Evolutionary conservation across 2,329 filamentous ascomycete species (phyloP), one percentile per base, ranked within the genome.

Genomic region (Fragosphaeria purpurea): DNA sequence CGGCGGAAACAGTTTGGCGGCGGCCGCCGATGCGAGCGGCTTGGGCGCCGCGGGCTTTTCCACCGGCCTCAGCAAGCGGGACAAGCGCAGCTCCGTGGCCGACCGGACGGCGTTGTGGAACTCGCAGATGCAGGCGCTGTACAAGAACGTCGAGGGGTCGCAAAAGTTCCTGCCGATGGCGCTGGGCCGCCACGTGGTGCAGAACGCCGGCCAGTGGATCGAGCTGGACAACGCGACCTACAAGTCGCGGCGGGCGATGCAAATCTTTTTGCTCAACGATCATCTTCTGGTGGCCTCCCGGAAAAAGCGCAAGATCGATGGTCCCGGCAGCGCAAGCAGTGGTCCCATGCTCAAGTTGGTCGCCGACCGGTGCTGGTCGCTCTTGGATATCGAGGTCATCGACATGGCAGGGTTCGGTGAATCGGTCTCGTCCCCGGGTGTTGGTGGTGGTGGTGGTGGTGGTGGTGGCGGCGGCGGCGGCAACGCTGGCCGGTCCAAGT

Each of bases 201-300:
- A 95, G 65, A 91, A 97, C 65, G 95, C 89, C 4, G 86, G 88
- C 1, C 80, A 85, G 45, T 98, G 93, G 93, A 86, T 97, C 53
- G 91, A 98, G 69, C 74, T 98, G 54, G 94, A 98, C 67, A 94
- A 93, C 56, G 93, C 93, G 9, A 98, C 93, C 0, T 97, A 95
- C 82, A 96, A 95, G 67, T 88, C 91, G 4, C 77, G 86, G 56
- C 77, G 93, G 41, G 83, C 89, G 33, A 90, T 97, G 65, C 88
- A 95, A 62, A 82, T 98, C 53, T 90, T 97, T 53, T 68, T 98
- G 52, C 75, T 98, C 3, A 98, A 97, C 63, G 93, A 98, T 62
- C 90, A 98, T 66, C 73, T 98, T 2, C 77, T 98, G 30, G 79
- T 98, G 46, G 93, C 93, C 4, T 88, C 87, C 31, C 83, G 87